Evolutionary conservation across 2,329 filamentous ascomycete species (phyloP), one percentile per base, ranked within the genome.

Genomic region (Mollisiaceae sp.): DNA sequence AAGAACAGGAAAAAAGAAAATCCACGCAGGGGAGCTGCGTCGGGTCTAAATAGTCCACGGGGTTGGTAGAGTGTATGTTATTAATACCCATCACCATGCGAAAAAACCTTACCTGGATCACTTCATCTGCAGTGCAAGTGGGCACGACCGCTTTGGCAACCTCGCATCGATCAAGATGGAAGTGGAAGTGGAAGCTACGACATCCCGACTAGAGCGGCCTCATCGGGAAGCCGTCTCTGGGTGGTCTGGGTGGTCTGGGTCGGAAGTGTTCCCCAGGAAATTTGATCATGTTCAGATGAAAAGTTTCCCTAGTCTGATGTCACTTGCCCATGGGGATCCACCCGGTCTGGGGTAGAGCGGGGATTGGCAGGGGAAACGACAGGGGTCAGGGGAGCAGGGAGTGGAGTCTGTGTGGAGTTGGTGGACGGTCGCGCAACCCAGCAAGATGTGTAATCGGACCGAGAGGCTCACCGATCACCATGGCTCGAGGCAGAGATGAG

Each of bases 281-380:
- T 47, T 43, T 32, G 27, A 32, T 32, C n/a, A n/a, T 41, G 38
- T 60, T 57, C 54, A 54, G 60, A 64, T 59, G 60, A 6, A 64
- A 65, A 60, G 38, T 52, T 39, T 56, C 58, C 20, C 35, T 35
- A 41, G 41, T 63, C 60, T 61, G 61, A 63, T 66, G 58, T 62
- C 58, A 47, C 58, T 12, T 18, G 18, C 20, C 27, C 52, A 47
- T 38, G 22, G 36, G 38, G 11, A n/a, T n/a, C n/a, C n/a, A n/a
- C n/a, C n/a, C 36, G 43, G 45, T 59, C 58, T 45, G 59, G 59
- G 61, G 62, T 56, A 60, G 18, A 20, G 22, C 60, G 62, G 58
- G 58, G 47, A 63, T 39, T 58, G 55, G 57, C 39, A 62, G 22
- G 32, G 60, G 36, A 45, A 57, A 8, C 43, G 47, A 24, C 18